phyloP scores from a whole-genome alignment of 2,329 filamentous ascomycete species.

The Thelonectria rubi region DNA sequence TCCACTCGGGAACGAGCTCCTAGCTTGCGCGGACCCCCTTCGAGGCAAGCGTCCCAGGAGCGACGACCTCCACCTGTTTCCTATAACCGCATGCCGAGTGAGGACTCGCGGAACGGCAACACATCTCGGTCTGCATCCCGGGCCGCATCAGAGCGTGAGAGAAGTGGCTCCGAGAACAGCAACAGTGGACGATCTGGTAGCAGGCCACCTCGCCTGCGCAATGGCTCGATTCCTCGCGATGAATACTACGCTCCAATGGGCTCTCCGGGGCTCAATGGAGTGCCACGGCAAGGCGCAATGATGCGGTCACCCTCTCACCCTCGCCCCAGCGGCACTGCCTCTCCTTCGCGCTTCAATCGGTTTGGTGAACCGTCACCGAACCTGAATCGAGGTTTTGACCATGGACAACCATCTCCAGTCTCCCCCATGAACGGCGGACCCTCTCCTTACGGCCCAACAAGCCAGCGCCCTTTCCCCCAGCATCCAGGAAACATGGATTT shows the following conservation, averaged over 20 bases:
- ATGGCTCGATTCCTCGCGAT: constrained; percentile 50
- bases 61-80: constrained; percentile 55
- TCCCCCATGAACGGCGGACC: constrained; percentile 45
- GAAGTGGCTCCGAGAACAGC: constrained; percentile 66
- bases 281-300: constrained; percentile 44
- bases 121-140: constrained; percentile 44
- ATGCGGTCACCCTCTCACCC: constrained; percentile 57
- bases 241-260: constrained; percentile 45
- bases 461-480: constrained; percentile 27
- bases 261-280: constrained; percentile 38
- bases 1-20: constrained; percentile 34
- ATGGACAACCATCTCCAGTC: constrained; percentile 56
- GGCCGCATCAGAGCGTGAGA: constrained; percentile 56
- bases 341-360: constrained; percentile 37
- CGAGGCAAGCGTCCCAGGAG: constrained; percentile 55
- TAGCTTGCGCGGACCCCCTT: constrained; percentile 38
- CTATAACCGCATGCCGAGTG: constrained; percentile 56
- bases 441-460: constrained; percentile 29
- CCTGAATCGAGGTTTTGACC: constrained; percentile 46
- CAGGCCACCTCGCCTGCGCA: constrained; percentile 52
- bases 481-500: constrained; percentile 21
- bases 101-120: constrained; percentile 50
- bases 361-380: constrained; percentile 30
- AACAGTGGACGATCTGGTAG: constrained; percentile 52
- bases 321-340: constrained; percentile 37